phyloP scores from a whole-genome alignment of 2,329 filamentous ascomycete species.

The Myrmaecium sp. region DNA sequence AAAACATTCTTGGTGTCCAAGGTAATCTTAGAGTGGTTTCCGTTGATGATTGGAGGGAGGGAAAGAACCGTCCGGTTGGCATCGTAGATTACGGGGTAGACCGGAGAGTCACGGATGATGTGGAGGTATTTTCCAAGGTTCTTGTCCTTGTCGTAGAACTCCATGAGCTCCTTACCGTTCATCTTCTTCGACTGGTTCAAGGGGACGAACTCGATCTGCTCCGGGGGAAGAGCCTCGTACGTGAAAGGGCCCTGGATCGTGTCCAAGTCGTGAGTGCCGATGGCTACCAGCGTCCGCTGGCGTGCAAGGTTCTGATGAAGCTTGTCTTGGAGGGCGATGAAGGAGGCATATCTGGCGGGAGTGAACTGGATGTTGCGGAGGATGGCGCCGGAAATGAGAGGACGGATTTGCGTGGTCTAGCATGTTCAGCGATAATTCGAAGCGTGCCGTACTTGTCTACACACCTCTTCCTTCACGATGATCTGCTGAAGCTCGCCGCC shows the following conservation, averaged over 20 bases:
- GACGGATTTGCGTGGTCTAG: conserved; percentile 60
- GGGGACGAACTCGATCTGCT: conserved; percentile 78
- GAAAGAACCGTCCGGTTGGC: conserved; percentile 76
- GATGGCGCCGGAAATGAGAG: conserved; percentile 77
- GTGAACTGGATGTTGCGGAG: conserved; percentile 24
- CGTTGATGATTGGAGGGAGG: conserved; percentile 93
- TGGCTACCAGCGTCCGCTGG: conserved; percentile 84
- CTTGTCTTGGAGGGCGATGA: conserved; percentile 64
- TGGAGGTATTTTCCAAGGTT: conserved; percentile 79
- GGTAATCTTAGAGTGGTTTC: conserved; percentile 91
- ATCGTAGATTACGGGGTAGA: conserved; percentile 94
- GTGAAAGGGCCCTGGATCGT: conserved; percentile 89
- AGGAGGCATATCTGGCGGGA: conserved; percentile 5
- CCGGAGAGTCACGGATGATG: conserved; percentile 83
- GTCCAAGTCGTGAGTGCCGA: conserved; percentile 92
- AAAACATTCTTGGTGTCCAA: conserved; percentile 84
- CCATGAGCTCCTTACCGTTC: conserved; percentile 77
- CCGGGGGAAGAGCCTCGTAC: conserved; percentile 83
- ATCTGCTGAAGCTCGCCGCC: conserved; percentile 63
- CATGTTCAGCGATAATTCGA: neutral
- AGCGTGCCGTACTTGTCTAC: conserved; percentile 6
- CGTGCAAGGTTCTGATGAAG: conserved; percentile 90
- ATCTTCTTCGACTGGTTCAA: conserved; percentile 85
- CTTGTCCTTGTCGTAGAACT: conserved; percentile 85
- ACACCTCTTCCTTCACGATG: conserved; percentile 52